These are phyloP conservation scores for Cladosporium cucumerinum DNA, from an alignment of 2,329 filamentous ascomycete species.

Conservation along the genomic window DNA sequence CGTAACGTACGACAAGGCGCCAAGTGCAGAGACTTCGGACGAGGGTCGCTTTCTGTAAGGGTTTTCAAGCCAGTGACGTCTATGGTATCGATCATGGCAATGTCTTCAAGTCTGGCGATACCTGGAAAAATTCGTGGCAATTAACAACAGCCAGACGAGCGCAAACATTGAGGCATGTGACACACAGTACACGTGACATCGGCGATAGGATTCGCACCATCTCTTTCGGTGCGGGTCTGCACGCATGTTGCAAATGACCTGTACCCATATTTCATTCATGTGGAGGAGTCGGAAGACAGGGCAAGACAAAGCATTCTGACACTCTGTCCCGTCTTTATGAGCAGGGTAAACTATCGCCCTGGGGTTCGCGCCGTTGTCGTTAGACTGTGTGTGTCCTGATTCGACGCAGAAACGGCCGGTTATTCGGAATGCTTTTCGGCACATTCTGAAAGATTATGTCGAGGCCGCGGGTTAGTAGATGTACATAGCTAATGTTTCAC, in stretches of 20 bases:
- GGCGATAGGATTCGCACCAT: slow-evolving; percentile 16
- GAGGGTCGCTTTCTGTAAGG: not conserved
- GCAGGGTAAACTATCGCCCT: not conserved
- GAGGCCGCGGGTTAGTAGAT: not conserved
- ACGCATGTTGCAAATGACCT: slow-evolving; percentile 4
- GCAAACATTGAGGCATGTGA: not conserved
- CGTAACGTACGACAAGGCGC: slow-evolving; percentile 4
- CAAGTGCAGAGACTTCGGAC: slow-evolving; percentile 13
- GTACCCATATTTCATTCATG: slow-evolving; percentile 9
- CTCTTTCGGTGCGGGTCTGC: slow-evolving; percentile 6
- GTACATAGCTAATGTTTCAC: not conserved
- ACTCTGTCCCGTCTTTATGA: not conserved
- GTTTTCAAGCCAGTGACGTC: slow-evolving; percentile 11
- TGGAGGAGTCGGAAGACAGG: slow-evolving; percentile 10
- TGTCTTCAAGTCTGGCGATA: not conserved
- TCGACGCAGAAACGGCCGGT: not conserved
- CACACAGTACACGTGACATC: slow-evolving; percentile 2
- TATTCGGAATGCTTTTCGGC: not conserved
- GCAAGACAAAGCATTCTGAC: slow-evolving; percentile 6
- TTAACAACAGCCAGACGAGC: not conserved
- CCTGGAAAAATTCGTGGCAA: not conserved
- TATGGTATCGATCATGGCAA: not conserved
- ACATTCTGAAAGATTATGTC: not conserved
- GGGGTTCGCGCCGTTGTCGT: not conserved
- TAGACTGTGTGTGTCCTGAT: not conserved